A percentile compares a stretch with the other conserved stretches of the same genome.
phyloP scores from a whole-genome alignment of 2,329 filamentous ascomycete genomes.

The Arthrobotrys sphaeroides region DNA sequence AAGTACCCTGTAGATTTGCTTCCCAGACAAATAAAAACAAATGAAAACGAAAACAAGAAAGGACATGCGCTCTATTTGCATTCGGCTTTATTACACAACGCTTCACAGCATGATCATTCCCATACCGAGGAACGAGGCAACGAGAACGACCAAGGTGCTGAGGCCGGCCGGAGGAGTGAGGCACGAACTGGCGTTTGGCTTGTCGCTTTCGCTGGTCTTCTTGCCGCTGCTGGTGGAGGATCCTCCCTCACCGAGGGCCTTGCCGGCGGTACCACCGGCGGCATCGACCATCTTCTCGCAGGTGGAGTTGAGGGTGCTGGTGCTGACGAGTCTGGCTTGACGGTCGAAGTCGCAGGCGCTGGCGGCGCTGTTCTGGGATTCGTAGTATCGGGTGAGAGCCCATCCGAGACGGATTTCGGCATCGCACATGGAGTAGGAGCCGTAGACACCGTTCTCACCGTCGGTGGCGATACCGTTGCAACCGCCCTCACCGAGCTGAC shows the following conservation, averaged over 20 bases:
- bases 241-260: constrained; percentile 65
- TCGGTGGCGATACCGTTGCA: constrained; percentile 77
- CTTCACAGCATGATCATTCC: constrained; percentile 68
- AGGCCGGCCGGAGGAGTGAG: constrained; percentile 63
- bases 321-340: constrained; percentile 66
- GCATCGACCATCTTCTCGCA: constrained; percentile 71
- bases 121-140: constrained; percentile 64
- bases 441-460: constrained; percentile 74
- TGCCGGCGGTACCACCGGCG: constrained; percentile 70
- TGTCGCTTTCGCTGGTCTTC: constrained; percentile 58
- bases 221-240: constrained; percentile 61
- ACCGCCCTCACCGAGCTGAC: constrained; percentile 61
- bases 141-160: constrained; percentile 65
- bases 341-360: constrained; percentile 77
- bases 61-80: background rate
- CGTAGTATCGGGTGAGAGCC: constrained; percentile 78
- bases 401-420: constrained; percentile 76
- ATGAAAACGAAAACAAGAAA: constrained; percentile 11
- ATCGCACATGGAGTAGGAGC: constrained; percentile 80
- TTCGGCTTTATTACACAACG: background rate
- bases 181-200: constrained; percentile 61
- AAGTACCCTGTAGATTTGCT: background rate
- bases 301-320: constrained; percentile 63
- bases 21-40: constrained; percentile 20
- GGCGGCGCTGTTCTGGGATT: constrained; percentile 62